Percentiles rank a stretch among this genome's conserved stretches.
Conservation (phyloP, 208 protist genomes). For the Giardia muris region DNA sequence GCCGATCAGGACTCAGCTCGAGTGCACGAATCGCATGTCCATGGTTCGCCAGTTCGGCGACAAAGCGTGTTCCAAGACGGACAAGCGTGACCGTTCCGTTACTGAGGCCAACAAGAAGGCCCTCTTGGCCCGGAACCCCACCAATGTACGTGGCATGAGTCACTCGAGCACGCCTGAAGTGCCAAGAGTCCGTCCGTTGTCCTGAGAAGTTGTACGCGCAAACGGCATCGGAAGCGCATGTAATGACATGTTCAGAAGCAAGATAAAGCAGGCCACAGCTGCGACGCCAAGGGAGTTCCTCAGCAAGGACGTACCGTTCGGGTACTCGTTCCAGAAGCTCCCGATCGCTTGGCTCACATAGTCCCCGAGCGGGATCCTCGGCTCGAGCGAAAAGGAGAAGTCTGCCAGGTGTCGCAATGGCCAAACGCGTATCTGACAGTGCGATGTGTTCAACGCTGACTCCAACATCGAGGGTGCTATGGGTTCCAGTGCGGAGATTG, state of each 20-base stretch:
- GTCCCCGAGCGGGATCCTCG: background rate
- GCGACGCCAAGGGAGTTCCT: background rate
- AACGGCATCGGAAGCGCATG: background rate
- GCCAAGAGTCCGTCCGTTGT: background rate
- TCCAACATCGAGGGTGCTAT: background rate
- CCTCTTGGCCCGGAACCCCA: background rate
- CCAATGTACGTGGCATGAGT: background rate
- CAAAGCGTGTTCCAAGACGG: background rate
- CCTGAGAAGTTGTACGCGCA: background rate
- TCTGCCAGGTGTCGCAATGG: background rate
- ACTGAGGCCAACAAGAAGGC: background rate
- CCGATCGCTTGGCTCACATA: background rate
- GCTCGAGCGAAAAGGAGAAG: background rate
- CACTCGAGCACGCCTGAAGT: background rate
- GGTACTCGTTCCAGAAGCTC: background rate
- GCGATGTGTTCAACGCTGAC: background rate
- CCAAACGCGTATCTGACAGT: background rate
- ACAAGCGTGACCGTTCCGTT: background rate
- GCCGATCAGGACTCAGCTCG: background rate
- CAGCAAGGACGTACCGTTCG: background rate
- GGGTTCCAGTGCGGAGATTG: background rate
- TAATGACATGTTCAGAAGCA: slow-evolving; percentile 5
- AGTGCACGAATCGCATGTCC: background rate
- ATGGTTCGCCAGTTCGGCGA: background rate
- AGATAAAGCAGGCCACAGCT: background rate